A percentile compares a stretch with the other conserved stretches of the same genome.
Conservation (phyloP, 257 asterid genomes). For the Gardenia jasminoides region DNA sequence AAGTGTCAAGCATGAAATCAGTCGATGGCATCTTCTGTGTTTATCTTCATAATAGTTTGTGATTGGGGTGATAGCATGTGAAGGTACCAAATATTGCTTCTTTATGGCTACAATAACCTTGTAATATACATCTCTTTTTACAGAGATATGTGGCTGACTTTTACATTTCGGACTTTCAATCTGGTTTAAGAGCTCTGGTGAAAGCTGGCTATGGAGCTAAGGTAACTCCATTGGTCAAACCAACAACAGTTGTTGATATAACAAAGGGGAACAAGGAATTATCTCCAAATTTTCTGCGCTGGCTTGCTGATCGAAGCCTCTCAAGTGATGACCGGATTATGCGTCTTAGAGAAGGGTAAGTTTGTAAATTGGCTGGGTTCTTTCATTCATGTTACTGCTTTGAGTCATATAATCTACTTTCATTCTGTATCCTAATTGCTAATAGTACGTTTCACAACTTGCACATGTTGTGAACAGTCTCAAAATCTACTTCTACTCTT, state of each 20-base stretch:
- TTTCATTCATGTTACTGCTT: background rate
- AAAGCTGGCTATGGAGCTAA: constrained; percentile 66
- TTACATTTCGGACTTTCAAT: constrained; percentile 57
- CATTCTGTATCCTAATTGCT: background rate
- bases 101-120: background rate
- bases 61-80: background rate
- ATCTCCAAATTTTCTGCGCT: constrained; percentile 45
- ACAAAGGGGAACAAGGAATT: constrained; percentile 39
- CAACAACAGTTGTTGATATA: constrained; percentile 41
- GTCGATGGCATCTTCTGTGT: background rate
- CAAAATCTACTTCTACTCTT: background rate
- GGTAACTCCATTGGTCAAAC: constrained; percentile 51
- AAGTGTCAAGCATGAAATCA: background rate
- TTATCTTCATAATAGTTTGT: background rate
- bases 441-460: background rate
- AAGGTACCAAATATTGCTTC: background rate
- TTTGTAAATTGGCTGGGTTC: background rate
- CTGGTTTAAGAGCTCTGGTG: constrained; percentile 65
- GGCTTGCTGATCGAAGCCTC: constrained; percentile 54
- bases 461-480: background rate
- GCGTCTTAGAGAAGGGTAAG: constrained; percentile 62
- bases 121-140: constrained; percentile 8
- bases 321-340: constrained; percentile 56
- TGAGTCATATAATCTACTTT: background rate
- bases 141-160: constrained; percentile 64